A percentile compares a stretch with the other conserved stretches of the same genome.
Evolutionary conservation across 1,139 yeast species (phyloP).

Genomic region (Nakaseomyces glabratus): DNA sequence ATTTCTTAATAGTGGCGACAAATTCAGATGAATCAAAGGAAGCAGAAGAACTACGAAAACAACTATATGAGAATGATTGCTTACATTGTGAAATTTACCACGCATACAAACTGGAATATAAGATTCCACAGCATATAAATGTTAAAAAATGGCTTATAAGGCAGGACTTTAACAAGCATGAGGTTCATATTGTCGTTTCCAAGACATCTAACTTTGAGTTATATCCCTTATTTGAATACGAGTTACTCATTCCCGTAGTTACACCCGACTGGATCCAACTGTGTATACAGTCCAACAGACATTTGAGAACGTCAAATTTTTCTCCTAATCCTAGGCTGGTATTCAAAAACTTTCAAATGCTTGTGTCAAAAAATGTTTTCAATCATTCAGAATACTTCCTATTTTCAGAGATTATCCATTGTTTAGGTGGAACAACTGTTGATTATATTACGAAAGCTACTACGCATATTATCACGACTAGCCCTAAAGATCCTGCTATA

Average conservation of each 20-base stretch:
- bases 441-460: slow-evolving; percentile 60
- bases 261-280: slow-evolving; percentile 55
- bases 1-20: slow-evolving; percentile 1
- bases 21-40: slow-evolving; percentile 1
- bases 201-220: slow-evolving; percentile 46
- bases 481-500: slow-evolving; percentile 41
- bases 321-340: slow-evolving; percentile 66
- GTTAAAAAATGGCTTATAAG: slow-evolving; percentile 14
- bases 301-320: slow-evolving; percentile 39
- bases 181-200: slow-evolving; percentile 47
- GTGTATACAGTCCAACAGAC: slow-evolving; percentile 38
- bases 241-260: slow-evolving; percentile 60
- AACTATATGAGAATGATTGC: neutral
- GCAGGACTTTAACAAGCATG: slow-evolving; percentile 12
- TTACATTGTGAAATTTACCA: slow-evolving; percentile 2
- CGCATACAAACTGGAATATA: slow-evolving; percentile 4
- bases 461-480: slow-evolving; percentile 65
- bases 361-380: slow-evolving; percentile 48
- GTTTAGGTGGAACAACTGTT: slow-evolving; percentile 67
- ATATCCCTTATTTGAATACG: slow-evolving; percentile 40
- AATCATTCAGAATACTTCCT: slow-evolving; percentile 59
- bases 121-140: neutral
- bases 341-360: slow-evolving; percentile 52
- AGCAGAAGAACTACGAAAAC: neutral
- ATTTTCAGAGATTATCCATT: slow-evolving; percentile 46